Base-by-base conservation (phyloP, 2,329 filamentous ascomycete genomes). In the Neopestalotiopsis rosae region DNA sequence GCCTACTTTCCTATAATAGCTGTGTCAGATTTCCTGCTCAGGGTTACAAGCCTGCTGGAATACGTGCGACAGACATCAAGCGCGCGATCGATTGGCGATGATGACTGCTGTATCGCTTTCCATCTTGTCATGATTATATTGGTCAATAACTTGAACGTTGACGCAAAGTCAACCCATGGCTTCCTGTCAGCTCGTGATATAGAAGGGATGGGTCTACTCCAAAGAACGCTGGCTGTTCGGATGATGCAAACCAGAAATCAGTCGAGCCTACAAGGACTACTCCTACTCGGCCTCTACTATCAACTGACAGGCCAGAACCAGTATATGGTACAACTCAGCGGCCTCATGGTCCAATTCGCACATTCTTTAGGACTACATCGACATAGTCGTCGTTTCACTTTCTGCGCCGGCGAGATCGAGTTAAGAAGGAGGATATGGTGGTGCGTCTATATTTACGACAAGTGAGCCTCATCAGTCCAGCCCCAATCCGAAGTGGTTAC, bases 341-440 rank as follows among this genome's bases (percentile, higher is more conserved):
- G 58, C 13, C 6, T 67, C 5, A 24, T 63, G 14, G 13, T 67
- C 17, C 66, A 63, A 10, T 24, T 32, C 3, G 59, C 58, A 3
- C 57, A 62, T 24, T 62, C 59, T 9, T 24, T 62, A 5, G 66
- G 65, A 20, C 58, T 67, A 52, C 58, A 67, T 40, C 24, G 66
- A 49, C 66, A 67, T 28, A 20, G 32, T n/a, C 20, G 59, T 6
- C 66, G 58, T 40, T 67, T 67, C 59, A 67, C 40, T 14, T 67
- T 63, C 14, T 34, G 32, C 30, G 40, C 59, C 14, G 38, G 20
- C 2, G 66, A 67, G 28, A 28, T 67, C 32, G 66, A 63, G 20
- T 20, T 67, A 5, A 38, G 66, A 14, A 62, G 49, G 49, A 49
- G 66, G 28, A 13, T 57, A 6, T 67, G 66, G 66, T 63, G 66